Evolutionary conservation across 78 protist genomes (phyloP).

Genomic region (Speleostelium caveatum): DNA sequence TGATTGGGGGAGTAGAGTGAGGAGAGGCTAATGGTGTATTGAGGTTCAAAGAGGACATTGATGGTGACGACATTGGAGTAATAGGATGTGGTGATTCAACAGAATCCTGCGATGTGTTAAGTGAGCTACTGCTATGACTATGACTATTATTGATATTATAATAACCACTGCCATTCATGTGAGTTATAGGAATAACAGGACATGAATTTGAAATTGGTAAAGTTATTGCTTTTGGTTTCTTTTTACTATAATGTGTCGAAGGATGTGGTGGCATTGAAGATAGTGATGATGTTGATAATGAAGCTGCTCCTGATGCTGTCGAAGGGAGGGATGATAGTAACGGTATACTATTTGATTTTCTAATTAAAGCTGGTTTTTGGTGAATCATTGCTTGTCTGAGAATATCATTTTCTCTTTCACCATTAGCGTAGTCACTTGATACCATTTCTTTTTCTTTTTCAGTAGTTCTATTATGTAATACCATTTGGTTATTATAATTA

Average conservation of each 20-base stretch:
- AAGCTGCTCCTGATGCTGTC: neutral
- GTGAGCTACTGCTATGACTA: neutral
- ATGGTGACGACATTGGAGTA: slow-evolving; percentile 18
- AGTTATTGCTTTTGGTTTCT: neutral
- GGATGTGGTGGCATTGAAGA: neutral
- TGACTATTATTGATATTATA: too few relatives aligned
- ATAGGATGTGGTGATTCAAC: neutral
- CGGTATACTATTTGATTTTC: neutral
- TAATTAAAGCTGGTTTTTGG: neutral
- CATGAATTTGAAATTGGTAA: neutral
- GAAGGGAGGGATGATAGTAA: neutral
- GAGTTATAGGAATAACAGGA: neutral
- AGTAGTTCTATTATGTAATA: too few relatives aligned
- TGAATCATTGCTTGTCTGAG: neutral
- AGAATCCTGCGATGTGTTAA: neutral
- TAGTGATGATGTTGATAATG: neutral
- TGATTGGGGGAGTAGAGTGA: slow-evolving; percentile 39
- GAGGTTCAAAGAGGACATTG: neutral
- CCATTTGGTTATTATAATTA: too few relatives aligned
- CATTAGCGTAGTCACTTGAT: too few relatives aligned
- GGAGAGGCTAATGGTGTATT: slow-evolving; percentile 27
- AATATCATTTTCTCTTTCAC: too few relatives aligned
- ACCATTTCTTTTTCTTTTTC: too few relatives aligned
- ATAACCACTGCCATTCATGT: neutral
- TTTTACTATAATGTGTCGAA: neutral